Base-by-base conservation (phyloP, 768 basidiomycete genomes). In the Pulveroboletus sp. region DNA sequence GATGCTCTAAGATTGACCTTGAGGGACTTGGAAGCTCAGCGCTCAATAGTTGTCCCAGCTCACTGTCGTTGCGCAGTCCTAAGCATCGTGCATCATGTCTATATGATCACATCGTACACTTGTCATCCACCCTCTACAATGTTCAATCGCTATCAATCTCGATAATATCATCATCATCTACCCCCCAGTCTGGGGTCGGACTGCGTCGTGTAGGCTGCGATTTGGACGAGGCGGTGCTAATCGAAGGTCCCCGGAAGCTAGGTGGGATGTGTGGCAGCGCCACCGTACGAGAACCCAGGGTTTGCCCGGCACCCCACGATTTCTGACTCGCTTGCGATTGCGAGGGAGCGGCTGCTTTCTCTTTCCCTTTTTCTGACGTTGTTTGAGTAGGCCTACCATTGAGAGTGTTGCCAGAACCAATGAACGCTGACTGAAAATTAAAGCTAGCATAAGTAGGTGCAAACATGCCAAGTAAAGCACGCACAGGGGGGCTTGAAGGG, bases 121-220 rank as follows among this genome's bases (percentile, higher is more conserved):
- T 27, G 32, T 45, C 10, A 35, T 39, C n/a, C 20, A 9, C 16
- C 36, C 24, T 37, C 48, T 41, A 44, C 45, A 46, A 40, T 39
- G 42, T 37, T 67, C 53, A 88, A 64, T 92, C 91, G 55, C 87
- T 89, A 62, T 94, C 89, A 62, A 92, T 85, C 66, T 84, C 84
- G 50, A 93, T 90, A 37, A 85, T 79, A 47, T 88, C 86, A 43
- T 90, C 88, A 32, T 89, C 87, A 52, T 87, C 86, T n/a, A 90
- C 84, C 24, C 85, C 87, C 75, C 80, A 90, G 60, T 89, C 88
- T 29, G 84, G 89, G n/a, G 83, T 77, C 27, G 82, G 87, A 63
- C 81, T 87, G 55, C 81, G 72, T 58, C 72, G 65, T 43, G 60
- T 50, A 48, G 66, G 8, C 14, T 62, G 63, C 51, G 76, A 60